Conservation (phyloP, 192 early-diverging fungal genomes). For the Entomortierella beljakovae region DNA sequence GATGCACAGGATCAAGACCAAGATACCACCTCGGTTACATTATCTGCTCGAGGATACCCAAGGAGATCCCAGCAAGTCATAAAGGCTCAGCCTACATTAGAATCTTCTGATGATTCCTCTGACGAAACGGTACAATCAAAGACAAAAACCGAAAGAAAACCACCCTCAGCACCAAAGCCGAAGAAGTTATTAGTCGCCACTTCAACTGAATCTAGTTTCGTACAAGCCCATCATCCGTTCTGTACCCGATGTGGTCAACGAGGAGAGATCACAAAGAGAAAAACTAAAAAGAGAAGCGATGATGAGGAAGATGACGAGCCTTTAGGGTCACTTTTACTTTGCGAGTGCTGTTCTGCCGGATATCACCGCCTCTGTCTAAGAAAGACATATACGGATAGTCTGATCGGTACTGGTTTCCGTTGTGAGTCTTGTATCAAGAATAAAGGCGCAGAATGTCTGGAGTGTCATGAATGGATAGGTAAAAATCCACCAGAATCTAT, state of each 20-base stretch:
- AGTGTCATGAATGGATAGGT: slow-evolving; percentile 43
- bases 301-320: slow-evolving; percentile 53
- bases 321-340: slow-evolving; percentile 40
- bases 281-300: slow-evolving; percentile 49
- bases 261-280: slow-evolving; percentile 48
- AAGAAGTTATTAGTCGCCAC: slow-evolving; percentile 36
- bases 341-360: slow-evolving; percentile 53
- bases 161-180: slow-evolving; percentile 22
- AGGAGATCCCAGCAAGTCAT: slow-evolving; percentile 10
- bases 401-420: slow-evolving; percentile 41
- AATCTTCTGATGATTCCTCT: slow-evolving; percentile 42
- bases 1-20: slow-evolving; percentile 35
- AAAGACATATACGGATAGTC: slow-evolving; percentile 32
- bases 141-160: slow-evolving; percentile 28
- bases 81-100: slow-evolving; percentile 23
- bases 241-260: slow-evolving; percentile 46
- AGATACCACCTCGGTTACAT: slow-evolving; percentile 25
- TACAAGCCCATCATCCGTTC: slow-evolving; percentile 48
- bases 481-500: slow-evolving; percentile 1
- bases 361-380: slow-evolving; percentile 43
- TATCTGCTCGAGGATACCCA: slow-evolving; percentile 43
- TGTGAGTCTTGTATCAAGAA: slow-evolving; percentile 51
- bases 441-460: slow-evolving; percentile 45
- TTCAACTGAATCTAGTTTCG: slow-evolving; percentile 38
- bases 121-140: slow-evolving; percentile 27